These are phyloP conservation scores for Dendrobium catenatum DNA, from an alignment of 106 monocot genomes.

Conservation along the genomic window DNA sequence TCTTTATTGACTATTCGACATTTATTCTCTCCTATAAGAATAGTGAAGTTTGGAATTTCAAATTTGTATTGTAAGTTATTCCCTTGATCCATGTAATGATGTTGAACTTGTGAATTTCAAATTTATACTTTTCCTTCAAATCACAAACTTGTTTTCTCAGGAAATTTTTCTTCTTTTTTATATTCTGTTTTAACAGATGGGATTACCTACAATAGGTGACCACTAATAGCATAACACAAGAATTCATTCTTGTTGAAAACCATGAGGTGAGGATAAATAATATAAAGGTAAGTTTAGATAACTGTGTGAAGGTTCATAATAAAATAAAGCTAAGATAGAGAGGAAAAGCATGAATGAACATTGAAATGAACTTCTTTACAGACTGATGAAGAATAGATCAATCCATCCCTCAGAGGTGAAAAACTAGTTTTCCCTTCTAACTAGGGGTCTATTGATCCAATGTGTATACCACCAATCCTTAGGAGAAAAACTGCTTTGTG, in stretches of 20 bases:
- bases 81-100: not conserved
- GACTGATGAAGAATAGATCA: too few relatives aligned
- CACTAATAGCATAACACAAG: not conserved
- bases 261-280: not conserved
- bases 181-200: not conserved
- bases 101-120: constrained; percentile 2
- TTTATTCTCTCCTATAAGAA: not conserved
- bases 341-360: too few relatives aligned
- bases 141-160: not conserved
- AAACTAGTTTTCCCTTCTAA: too few relatives aligned
- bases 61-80: not conserved
- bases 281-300: not conserved
- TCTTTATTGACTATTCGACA: not conserved
- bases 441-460: too few relatives aligned
- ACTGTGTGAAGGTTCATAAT: too few relatives aligned
- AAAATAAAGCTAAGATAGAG: too few relatives aligned
- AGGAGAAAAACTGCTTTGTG: too few relatives aligned
- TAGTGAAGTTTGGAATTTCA: not conserved
- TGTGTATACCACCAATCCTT: too few relatives aligned
- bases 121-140: not conserved
- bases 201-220: not conserved
- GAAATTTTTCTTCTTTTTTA: too few relatives aligned
- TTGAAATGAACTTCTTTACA: too few relatives aligned
- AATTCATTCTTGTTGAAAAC: not conserved
- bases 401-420: too few relatives aligned